Evolutionary conservation across 345 rosid genomes (phyloP).

Genomic region (Salix exigua): DNA sequence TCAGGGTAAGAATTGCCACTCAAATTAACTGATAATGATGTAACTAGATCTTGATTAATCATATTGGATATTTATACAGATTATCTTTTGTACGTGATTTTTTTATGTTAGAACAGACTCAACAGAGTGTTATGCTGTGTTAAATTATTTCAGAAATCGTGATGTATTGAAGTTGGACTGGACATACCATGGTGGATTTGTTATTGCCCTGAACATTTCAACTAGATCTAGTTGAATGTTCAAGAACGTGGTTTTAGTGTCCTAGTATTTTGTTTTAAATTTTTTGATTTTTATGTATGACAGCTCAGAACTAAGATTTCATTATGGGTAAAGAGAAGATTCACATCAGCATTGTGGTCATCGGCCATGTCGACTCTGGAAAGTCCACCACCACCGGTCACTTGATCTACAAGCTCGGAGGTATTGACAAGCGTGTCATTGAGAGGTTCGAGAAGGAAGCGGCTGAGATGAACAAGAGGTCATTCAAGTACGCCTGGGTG

Average conservation of each 20-base stretch:
- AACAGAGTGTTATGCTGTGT: neutral
- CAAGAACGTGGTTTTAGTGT: neutral
- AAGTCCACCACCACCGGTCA: constrained; percentile 85
- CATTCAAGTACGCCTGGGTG: constrained; percentile 87
- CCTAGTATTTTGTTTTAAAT: neutral
- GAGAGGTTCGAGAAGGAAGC: constrained; percentile 89
- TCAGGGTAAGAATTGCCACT: no score
- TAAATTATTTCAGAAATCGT: no score
- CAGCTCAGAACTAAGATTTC: neutral
- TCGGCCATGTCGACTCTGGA: constrained; percentile 85
- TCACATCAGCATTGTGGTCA: constrained; percentile 82
- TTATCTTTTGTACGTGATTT: no score
- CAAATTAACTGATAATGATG: no score
- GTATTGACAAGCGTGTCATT: constrained; percentile 84
- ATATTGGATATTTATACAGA: no score
- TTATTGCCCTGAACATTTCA: neutral
- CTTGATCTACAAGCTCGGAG: constrained; percentile 80
- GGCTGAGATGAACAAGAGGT: constrained; percentile 90
- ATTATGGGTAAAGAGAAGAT: constrained; percentile 75
- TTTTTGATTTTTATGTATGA: neutral
- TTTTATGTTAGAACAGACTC: neutral
- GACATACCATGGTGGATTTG: neutral
- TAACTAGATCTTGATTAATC: no score
- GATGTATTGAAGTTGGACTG: neutral
- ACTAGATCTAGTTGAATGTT: neutral